A percentile compares a stretch with the other conserved stretches of the same genome.
phyloP scores from a whole-genome alignment of 352 stramenopile genomes.

The Pythium monospermum region DNA sequence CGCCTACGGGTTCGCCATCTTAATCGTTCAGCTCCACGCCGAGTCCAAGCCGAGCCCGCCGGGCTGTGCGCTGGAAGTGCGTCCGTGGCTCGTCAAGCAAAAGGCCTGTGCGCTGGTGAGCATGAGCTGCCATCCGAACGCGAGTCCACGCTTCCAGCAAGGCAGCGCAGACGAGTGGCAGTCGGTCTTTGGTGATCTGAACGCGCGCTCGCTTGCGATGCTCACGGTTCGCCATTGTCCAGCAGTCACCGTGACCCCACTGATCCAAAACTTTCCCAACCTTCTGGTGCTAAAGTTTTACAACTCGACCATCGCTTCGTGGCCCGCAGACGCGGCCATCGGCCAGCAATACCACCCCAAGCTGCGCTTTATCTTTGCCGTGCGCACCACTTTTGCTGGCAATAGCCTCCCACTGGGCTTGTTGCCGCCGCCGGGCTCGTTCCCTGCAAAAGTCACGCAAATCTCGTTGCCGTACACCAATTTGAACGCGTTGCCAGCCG shows the following conservation, averaged over 20 bases:
- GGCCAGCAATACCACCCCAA: constrained; percentile 18
- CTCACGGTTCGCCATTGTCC: constrained; percentile 34
- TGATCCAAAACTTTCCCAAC: constrained; percentile 20
- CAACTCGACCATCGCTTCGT: constrained; percentile 31
- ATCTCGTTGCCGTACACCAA: constrained; percentile 35
- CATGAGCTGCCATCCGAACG: constrained; percentile 30
- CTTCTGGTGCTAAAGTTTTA: constrained; percentile 34
- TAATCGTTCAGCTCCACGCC: constrained; percentile 12
- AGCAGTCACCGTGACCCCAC: constrained; percentile 20
- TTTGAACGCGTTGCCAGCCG: constrained; percentile 22
- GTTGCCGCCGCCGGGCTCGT: constrained; percentile 29
- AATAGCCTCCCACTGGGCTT: constrained; percentile 27
- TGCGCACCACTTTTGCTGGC: constrained; percentile 32
- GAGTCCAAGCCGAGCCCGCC: constrained; percentile 1
- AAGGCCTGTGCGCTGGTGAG: constrained; percentile 30
- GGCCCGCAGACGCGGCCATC: constrained; percentile 22
- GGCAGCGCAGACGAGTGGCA: constrained; percentile 14
- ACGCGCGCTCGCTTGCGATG: constrained; percentile 21
- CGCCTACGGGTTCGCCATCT: constrained; percentile 2
- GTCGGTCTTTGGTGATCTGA: constrained; percentile 21
- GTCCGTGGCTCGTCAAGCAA: constrained; percentile 24
- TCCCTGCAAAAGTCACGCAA: constrained; percentile 30
- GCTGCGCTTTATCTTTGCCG: constrained; percentile 26
- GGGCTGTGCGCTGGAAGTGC: constrained; percentile 10
- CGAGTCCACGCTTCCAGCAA: too few species aligned